Base-by-base conservation (phyloP, 2,329 filamentous ascomycete species). In the Celoporthe dispersa region DNA sequence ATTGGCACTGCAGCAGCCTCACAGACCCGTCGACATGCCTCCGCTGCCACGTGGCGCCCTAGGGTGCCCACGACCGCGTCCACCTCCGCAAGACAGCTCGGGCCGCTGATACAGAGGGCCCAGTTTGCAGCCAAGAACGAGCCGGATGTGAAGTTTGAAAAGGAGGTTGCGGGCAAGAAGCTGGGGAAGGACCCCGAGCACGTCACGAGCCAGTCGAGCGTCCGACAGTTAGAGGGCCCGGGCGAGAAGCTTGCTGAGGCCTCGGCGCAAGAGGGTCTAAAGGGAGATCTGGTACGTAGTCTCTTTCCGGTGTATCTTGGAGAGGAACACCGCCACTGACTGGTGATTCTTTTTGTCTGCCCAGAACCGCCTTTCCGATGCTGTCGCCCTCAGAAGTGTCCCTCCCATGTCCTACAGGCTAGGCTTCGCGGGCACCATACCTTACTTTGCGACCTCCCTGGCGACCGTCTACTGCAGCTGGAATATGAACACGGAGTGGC, bases 401-500 rank as follows among this genome's bases (percentile, higher is more conserved):
- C 92, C 92, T 9, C 87, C 84, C 75, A 89, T 92, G 78, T 88
- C 91, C 31, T 85, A 91, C 64, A 84, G 86, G 70, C 85, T 94
- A 59, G 92, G 92, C 68, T 84, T 93, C 70, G 92, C 92, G 7
- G 94, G 94, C 76, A 91, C 97, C 1, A 77, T 97, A 6, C 94
- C 96, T 61, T 98, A 97, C 81, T 84, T 97, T 12, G 92, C 86
- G 57, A 98, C 94, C 5, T 97, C 94, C 0, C 77, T 94, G 3
- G 89, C 92, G 44, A 97, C 94, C 0, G 86, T 97, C 67, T 94
- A 90, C 78, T 89, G 97, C 53, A 89, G 93, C 2, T 97, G 91
- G 86, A 90, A 96, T 76, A 89, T 97, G 73, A 94, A 94, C 78
- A 89, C 91, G 72, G 83, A 88, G 0, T 82, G 82, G 77, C 85